These are phyloP conservation scores for Podospora tetraspora DNA, from an alignment of 495 filamentous ascomycete genomes.

Conservation along the genomic window DNA sequence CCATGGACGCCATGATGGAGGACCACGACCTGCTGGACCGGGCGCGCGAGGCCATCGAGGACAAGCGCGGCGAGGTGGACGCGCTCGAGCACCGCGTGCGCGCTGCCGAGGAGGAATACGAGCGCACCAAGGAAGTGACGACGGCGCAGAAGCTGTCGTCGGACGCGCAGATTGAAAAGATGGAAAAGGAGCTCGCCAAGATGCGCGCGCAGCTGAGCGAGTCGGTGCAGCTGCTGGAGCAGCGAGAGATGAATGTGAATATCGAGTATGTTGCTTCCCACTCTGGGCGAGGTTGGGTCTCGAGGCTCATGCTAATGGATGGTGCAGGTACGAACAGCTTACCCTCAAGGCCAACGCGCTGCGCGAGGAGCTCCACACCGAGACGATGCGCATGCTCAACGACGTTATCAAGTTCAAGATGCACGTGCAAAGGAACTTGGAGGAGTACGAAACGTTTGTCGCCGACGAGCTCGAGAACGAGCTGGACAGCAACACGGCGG, in stretches of 20 bases:
- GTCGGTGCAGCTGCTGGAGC: slow-evolving; percentile 85
- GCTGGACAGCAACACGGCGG: slow-evolving; percentile 50
- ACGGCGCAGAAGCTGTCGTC: slow-evolving; percentile 78
- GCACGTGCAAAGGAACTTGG: slow-evolving; percentile 83
- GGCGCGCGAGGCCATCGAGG: slow-evolving; percentile 90
- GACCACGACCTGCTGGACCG: slow-evolving; percentile 86
- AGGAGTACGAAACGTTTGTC: slow-evolving; percentile 89
- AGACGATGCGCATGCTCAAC: slow-evolving; percentile 92
- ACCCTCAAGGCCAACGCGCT: slow-evolving; percentile 75
- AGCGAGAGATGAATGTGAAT: slow-evolving; percentile 92
- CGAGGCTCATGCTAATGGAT: slow-evolving; percentile 16
- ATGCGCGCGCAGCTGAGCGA: slow-evolving; percentile 84
- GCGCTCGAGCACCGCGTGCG: slow-evolving; percentile 79
- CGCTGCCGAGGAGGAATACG: slow-evolving; percentile 86
- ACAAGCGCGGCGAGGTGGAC: slow-evolving; percentile 88
- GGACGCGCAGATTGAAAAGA: slow-evolving; percentile 93
- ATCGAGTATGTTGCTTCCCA: slow-evolving; percentile 63
- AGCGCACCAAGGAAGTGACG: slow-evolving; percentile 83
- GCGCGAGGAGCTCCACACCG: slow-evolving; percentile 90
- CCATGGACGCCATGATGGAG: slow-evolving; percentile 82
- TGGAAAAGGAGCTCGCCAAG: slow-evolving; percentile 93
- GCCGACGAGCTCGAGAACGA: slow-evolving; percentile 87
- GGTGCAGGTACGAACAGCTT: slow-evolving; percentile 74
- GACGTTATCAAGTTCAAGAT: slow-evolving; percentile 99
- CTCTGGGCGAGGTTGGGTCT: background rate